A percentile compares a stretch with the other conserved stretches of the same genome.
phyloP scores from a whole-genome alignment of 2,329 filamentous ascomycete genomes.

The Coniella vitis region DNA sequence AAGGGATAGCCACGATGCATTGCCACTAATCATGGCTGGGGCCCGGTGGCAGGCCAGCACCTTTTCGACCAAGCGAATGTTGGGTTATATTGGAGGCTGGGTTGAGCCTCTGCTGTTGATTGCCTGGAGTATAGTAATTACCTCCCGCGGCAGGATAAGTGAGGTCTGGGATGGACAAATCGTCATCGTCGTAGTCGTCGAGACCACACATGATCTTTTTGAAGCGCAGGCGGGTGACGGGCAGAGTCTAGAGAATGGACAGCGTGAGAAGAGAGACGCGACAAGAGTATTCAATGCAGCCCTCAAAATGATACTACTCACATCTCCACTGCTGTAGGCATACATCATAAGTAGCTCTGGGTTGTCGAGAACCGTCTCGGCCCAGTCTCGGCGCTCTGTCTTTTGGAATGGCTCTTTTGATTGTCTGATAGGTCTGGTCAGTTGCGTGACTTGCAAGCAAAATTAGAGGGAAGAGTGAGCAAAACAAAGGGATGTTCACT shows the following conservation, averaged over 20 bases:
- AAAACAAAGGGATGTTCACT: not conserved
- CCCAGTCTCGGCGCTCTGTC: conserved; percentile 40
- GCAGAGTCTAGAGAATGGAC: conserved; percentile 39
- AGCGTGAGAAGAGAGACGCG: not conserved
- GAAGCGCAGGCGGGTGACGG: conserved; percentile 49
- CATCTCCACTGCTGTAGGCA: conserved; percentile 46
- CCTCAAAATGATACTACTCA: conserved; percentile 28
- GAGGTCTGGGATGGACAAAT: conserved; percentile 7
- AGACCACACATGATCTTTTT: conserved; percentile 49
- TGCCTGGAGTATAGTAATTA: conserved; percentile 11
- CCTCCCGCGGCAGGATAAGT: not conserved
- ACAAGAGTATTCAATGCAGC: not conserved
- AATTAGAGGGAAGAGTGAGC: no score
- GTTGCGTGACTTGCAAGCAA: not conserved
- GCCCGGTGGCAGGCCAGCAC: no score
- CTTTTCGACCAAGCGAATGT: not conserved
- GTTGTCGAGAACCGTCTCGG: conserved; percentile 46
- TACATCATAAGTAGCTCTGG: conserved; percentile 56
- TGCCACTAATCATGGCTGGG: no score
- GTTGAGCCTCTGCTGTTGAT: conserved; percentile 1
- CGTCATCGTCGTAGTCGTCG: conserved; percentile 24
- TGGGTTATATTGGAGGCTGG: no score
- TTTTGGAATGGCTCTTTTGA: conserved; percentile 34
- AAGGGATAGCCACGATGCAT: no score
- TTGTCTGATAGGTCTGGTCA: not conserved